phyloP scores from a whole-genome alignment of 1,284 basidiomycete genomes.

The Pterulicium gracile region DNA sequence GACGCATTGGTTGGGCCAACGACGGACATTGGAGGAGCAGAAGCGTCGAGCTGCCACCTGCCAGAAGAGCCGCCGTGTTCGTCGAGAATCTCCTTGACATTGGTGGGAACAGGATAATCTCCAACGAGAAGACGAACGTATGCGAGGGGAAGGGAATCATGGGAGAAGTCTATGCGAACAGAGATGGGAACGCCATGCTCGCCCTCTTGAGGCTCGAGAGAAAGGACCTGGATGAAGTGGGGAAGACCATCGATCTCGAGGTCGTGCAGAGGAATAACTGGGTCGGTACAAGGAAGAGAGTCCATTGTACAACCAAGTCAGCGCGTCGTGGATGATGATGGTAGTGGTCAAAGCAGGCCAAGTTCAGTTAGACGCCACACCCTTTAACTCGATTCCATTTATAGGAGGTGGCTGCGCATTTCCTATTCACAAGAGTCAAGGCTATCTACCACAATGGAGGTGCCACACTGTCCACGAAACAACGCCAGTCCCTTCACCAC shows the following conservation, averaged over 20 bases:
- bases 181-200: slow-evolving; percentile 44
- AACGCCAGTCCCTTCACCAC: slow-evolving; percentile 35
- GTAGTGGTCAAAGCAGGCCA: slow-evolving; percentile 7
- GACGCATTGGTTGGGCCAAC: slow-evolving; percentile 15
- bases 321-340: too few relatives aligned
- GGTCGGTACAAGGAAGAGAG: too few relatives aligned
- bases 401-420: slow-evolving; percentile 1
- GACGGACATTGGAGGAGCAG: slow-evolving; percentile 33
- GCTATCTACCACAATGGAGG: slow-evolving; percentile 44
- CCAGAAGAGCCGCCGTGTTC: slow-evolving; percentile 22
- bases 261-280: too few relatives aligned
- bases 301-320: too few relatives aligned
- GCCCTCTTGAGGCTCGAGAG: slow-evolving; percentile 51
- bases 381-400: slow-evolving; percentile 2
- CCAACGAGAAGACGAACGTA: slow-evolving; percentile 62
- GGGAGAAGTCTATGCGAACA: slow-evolving; percentile 48
- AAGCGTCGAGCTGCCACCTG: slow-evolving; percentile 50
- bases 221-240: slow-evolving; percentile 46
- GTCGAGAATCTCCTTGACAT: slow-evolving; percentile 36
- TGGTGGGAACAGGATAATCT: slow-evolving; percentile 45
- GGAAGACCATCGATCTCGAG: slow-evolving; percentile 7
- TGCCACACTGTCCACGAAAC: slow-evolving; percentile 16
- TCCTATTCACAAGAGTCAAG: slow-evolving; percentile 15
- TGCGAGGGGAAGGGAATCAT: slow-evolving; percentile 33
- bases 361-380: slow-evolving; percentile 6